Percentiles rank a stretch among this genome's conserved stretches.
Evolutionary conservation across 2,329 filamentous ascomycete species (phyloP).

Genomic region (Ciborinia camelliae): DNA sequence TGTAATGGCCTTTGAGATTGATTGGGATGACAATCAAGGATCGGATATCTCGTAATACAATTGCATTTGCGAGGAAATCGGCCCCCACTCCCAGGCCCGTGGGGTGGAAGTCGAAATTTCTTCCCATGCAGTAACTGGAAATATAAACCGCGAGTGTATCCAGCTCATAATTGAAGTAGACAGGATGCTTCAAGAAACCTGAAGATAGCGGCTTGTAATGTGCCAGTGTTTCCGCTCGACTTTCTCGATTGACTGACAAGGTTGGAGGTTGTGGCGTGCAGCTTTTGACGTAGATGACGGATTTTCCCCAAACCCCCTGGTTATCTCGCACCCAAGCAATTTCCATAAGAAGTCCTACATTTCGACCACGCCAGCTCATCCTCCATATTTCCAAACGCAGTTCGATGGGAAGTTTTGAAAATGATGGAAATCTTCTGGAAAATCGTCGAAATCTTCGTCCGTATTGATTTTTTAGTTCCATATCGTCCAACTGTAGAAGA

Average conservation of each 20-base stretch:
- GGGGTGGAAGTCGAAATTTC: not conserved
- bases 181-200: not conserved
- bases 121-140: rapidly evolving
- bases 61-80: rapidly evolving
- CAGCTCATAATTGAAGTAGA: not conserved
- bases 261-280: not conserved
- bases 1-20: not conserved
- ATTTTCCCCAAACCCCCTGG: not conserved
- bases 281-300: not conserved
- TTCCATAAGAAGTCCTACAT: not conserved
- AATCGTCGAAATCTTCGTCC: not conserved
- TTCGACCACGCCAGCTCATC: not conserved
- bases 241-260: not conserved
- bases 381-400: not conserved
- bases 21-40: not conserved
- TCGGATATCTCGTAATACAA: not conserved
- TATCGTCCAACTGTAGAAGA: not conserved
- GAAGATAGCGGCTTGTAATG: not conserved
- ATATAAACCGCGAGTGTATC: not conserved
- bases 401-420: not conserved
- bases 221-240: not conserved
- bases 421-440: too few species aligned
- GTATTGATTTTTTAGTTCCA: not conserved
- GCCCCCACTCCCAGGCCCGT: rapidly evolving
- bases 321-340: not conserved